Evolutionary conservation across 2,329 filamentous ascomycete species (phyloP).

Genomic region (Colletotrichum theobromicola): DNA sequence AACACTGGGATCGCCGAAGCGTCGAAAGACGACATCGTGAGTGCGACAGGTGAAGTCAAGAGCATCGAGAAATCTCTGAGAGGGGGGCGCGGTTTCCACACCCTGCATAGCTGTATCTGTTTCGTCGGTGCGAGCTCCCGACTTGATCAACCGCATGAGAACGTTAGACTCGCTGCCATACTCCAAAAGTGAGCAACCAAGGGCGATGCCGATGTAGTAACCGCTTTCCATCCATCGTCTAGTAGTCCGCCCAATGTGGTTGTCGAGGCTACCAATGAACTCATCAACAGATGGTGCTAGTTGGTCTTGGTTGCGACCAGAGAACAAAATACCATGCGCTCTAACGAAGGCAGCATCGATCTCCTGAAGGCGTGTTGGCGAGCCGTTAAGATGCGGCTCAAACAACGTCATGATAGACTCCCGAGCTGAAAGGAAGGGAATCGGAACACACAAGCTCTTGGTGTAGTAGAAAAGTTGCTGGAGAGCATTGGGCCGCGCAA

Average conservation of each 20-base stretch:
- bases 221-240: conserved; percentile 59
- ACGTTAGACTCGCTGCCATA: conserved; percentile 45
- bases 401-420: conserved; percentile 76
- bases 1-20: neutral
- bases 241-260: conserved; percentile 57
- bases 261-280: conserved; percentile 60
- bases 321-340: neutral
- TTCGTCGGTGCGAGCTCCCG: neutral
- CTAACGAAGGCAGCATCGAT: neutral
- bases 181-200: conserved; percentile 56
- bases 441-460: conserved; percentile 71
- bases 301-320: neutral
- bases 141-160: neutral
- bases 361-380: neutral
- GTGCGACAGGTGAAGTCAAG: conserved; percentile 41
- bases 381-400: conserved; percentile 53
- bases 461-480: conserved; percentile 77
- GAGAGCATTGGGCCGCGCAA: conserved; percentile 72
- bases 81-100: rapidly evolving
- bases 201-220: conserved; percentile 63
- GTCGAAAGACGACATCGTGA: neutral
- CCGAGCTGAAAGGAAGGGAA: conserved; percentile 71
- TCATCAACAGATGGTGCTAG: neutral
- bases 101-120: neutral
- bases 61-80: conserved; percentile 62